These are phyloP conservation scores for Perkinsus marinus DNA, from an alignment of 169 alveolate species.

Conservation along the genomic window DNA sequence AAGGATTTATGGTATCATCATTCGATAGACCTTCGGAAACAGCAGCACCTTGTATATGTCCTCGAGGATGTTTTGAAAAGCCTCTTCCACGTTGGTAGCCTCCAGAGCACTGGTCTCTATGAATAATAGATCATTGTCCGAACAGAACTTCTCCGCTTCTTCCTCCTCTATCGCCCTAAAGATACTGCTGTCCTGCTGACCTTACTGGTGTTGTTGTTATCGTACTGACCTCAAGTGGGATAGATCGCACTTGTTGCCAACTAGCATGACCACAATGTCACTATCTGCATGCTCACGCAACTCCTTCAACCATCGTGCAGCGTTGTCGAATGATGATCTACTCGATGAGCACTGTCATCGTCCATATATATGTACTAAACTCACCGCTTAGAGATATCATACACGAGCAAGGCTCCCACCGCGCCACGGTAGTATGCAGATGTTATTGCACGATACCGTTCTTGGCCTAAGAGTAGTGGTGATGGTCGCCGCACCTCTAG, in stretches of 20 bases:
- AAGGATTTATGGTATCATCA: no score
- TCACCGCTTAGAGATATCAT: slow-evolving; percentile 86
- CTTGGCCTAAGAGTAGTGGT: slow-evolving; percentile 72
- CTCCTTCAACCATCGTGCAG: slow-evolving; percentile 87
- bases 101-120: slow-evolving; percentile 92
- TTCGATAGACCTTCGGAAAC: no score
- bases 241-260: slow-evolving; percentile 94
- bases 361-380: background rate
- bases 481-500: no score
- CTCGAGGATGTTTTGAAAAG: slow-evolving; percentile 49
- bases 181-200: background rate
- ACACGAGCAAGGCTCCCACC: slow-evolving; percentile 94
- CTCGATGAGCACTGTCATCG: background rate
- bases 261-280: slow-evolving; percentile 82
- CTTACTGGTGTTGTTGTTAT: background rate
- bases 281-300: slow-evolving; percentile 90
- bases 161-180: slow-evolving; percentile 69
- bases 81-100: slow-evolving; percentile 83
- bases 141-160: slow-evolving; percentile 78
- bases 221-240: slow-evolving; percentile 48
- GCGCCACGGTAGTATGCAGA: slow-evolving; percentile 99
- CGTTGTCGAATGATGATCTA: background rate
- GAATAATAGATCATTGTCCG: slow-evolving; percentile 70
- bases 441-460: slow-evolving; percentile 95
- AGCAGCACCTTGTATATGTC: slow-evolving; percentile 5